These are phyloP conservation scores for Sordariomycetes sp. DNA, from an alignment of 2,329 filamentous ascomycete genomes.

Conservation along the genomic window DNA sequence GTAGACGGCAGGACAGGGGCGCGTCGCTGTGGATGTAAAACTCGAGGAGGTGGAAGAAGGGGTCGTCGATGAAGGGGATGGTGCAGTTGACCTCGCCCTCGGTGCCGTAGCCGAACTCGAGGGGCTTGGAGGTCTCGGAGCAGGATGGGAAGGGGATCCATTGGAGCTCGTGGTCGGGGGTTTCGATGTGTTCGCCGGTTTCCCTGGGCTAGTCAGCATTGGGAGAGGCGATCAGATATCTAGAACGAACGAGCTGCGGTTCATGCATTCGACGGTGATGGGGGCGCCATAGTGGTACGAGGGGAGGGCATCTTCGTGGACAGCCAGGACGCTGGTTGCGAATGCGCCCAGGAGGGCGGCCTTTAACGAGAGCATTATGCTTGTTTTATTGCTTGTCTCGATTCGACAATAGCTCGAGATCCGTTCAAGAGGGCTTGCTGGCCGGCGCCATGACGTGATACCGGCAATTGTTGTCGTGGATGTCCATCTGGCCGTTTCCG, in stretches of 20 bases:
- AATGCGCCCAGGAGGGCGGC: constrained; percentile 13
- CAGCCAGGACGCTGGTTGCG: constrained; percentile 15
- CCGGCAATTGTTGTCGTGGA: no score
- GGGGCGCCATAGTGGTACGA: constrained; percentile 58
- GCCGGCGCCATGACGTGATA: no score
- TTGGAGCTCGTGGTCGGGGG: constrained; percentile 72
- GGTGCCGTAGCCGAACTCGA: constrained; percentile 80
- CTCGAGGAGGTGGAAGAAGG: constrained; percentile 82
- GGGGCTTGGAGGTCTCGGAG: constrained; percentile 74
- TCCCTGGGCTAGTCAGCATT: constrained; percentile 43
- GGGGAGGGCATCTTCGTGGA: constrained; percentile 36
- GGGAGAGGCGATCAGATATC: not conserved
- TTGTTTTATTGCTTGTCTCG: no score
- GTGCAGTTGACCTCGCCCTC: constrained; percentile 80
- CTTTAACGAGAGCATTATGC: not conserved
- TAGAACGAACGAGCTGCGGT: constrained; percentile 57
- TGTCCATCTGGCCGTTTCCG: no score
- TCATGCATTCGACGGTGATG: constrained; percentile 65
- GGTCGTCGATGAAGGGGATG: constrained; percentile 65
- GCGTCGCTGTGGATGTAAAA: constrained; percentile 98
- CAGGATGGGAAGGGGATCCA: constrained; percentile 88
- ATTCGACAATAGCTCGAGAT: no score
- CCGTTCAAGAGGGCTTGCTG: no score
- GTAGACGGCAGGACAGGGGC: constrained; percentile 82
- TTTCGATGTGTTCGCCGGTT: constrained; percentile 82